Base-by-base conservation (phyloP, 225 moss, liverwort and hornwort genomes). In the Climacium dendroides region DNA sequence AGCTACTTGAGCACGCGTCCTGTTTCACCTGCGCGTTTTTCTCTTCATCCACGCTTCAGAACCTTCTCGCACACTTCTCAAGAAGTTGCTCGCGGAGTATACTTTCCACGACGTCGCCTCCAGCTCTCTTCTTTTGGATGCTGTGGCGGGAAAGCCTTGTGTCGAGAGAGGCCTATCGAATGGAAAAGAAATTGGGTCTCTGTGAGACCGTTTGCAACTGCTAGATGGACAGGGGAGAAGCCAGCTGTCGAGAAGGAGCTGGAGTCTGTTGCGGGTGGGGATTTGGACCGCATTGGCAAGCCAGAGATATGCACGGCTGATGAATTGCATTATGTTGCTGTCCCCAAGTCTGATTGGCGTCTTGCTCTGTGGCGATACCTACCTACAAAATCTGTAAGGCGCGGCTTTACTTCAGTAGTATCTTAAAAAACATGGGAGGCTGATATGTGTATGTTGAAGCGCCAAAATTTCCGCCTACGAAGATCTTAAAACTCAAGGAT, bases 311-410 rank as follows among this genome's bases (percentile, higher is more conserved):
- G 92, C 80, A 94, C 97, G 67, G 97, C 96, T 72, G 98, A 98
- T 87, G 98, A 98, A 82, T 91, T 98, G 92, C 98, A 98, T 87
- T 98, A 97, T 86, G 97, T 98, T 53, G 89, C 94, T 70, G 97
- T 98, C 87, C 95, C 97, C 50, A 93, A 90, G 59, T 93, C 94
- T 69, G 87, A 89, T 67, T 98, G 98, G 98, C 96, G 95, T 89
- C 95, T 98, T 80, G 94, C 98, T 82, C 83, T 98, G 63, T 98
- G 98, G 98, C 98, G 94, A 85, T 98, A 97, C 70, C 93, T 74
- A 69, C 98, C 98, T 87, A 76, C 87, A 43, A 86, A 92, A 78
- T 78, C 89, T 75, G 98, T 98, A 95, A 85, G 92, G 69, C 85
- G 59, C 55, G 83, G 39, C 37, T 84, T 80, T 39, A 22, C 37